Percentiles rank a stretch among this genome's conserved stretches.
phyloP scores from a whole-genome alignment of 2,329 filamentous ascomycete genomes.

The Alternaria metachromatica region DNA sequence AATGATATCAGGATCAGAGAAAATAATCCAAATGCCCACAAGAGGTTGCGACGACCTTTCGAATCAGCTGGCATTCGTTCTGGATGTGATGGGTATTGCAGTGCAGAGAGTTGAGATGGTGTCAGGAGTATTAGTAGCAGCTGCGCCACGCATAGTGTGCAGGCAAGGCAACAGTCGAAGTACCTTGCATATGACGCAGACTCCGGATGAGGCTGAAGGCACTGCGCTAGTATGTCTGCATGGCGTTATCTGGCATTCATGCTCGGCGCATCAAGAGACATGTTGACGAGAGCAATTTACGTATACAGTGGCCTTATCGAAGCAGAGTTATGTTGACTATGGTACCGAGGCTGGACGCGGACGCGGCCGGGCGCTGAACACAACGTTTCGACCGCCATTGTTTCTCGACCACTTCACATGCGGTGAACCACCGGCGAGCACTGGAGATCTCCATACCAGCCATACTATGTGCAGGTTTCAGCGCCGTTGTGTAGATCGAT shows the following conservation, averaged over 20 bases:
- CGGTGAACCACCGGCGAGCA: neutral
- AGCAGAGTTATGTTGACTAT: neutral
- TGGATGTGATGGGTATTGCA: constrained; percentile 1
- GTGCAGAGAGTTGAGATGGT: neutral
- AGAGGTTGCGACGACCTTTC: constrained; percentile 6
- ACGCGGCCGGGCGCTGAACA: neutral
- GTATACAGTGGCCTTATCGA: constrained; percentile 1
- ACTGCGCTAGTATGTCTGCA: neutral
- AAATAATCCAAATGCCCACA: constrained; percentile 12
- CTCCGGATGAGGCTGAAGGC: neutral
- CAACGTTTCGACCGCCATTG: neutral
- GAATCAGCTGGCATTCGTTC: constrained; percentile 7
- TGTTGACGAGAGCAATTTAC: neutral
- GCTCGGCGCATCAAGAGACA: neutral
- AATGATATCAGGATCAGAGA: constrained; percentile 4
- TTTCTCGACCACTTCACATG: neutral
- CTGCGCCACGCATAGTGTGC: neutral
- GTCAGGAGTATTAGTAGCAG: constrained; percentile 2
- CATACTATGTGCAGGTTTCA: neutral
- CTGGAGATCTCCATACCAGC: neutral
- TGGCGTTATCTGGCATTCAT: neutral
- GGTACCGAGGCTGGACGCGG: neutral
- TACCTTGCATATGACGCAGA: neutral
- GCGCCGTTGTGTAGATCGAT: constrained; percentile 6
- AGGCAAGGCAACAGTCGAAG: neutral